These are phyloP conservation scores for Agastache rugosa DNA, from an alignment of 257 asterid species.

Conservation along the genomic window DNA sequence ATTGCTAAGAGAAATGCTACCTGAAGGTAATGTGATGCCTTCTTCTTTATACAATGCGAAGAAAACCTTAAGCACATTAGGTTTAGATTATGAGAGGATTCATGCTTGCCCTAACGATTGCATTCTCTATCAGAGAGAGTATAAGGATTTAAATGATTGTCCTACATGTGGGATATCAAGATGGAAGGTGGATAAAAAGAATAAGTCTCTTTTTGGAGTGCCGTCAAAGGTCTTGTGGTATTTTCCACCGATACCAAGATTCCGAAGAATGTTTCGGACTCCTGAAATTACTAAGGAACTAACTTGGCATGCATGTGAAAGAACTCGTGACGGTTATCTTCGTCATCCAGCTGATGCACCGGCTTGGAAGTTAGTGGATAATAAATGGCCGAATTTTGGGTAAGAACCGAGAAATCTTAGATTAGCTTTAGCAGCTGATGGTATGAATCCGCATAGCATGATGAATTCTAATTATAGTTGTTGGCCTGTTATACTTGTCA, in stretches of 20 bases:
- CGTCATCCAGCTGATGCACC: background rate
- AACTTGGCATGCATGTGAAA: no score
- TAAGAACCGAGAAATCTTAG: background rate
- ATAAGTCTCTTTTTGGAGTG: no score
- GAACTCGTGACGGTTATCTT: no score
- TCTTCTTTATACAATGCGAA: background rate
- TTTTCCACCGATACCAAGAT: no score
- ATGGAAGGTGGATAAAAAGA: no score
- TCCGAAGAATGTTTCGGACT: no score
- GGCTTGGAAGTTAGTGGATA: background rate
- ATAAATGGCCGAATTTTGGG: background rate
- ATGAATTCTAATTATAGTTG: conserved; percentile 2
- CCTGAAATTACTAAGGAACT: no score
- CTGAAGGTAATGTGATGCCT: background rate
- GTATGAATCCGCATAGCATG: background rate
- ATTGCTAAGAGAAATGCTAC: background rate
- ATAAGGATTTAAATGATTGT: background rate
- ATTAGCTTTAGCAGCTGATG: background rate
- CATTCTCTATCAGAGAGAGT: background rate
- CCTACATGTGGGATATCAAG: background rate
- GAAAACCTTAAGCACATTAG: no score
- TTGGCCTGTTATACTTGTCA: background rate
- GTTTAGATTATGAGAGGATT: no score
- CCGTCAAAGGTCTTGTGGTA: no score
- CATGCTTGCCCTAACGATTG: background rate